Evolutionary conservation across 2,329 filamentous ascomycete species (phyloP).

Genomic region (Endocalyx cinctus): DNA sequence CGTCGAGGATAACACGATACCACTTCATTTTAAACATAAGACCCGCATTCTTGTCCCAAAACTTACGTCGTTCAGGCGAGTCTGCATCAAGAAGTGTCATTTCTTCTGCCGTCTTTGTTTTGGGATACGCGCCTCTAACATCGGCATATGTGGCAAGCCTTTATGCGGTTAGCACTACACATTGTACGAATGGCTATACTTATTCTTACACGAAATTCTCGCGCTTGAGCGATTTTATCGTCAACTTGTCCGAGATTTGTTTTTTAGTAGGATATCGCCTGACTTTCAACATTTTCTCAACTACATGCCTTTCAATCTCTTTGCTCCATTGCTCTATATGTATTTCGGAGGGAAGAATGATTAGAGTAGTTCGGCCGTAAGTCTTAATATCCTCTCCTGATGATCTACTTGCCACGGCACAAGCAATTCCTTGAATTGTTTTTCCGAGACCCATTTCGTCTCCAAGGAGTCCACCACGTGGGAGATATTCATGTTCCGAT

Average conservation of each 20-base stretch:
- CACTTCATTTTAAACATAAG: constrained; percentile 5
- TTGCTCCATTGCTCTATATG: constrained; percentile 8
- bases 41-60: constrained; percentile 2
- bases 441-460: constrained; percentile 15
- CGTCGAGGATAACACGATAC: constrained; percentile 11
- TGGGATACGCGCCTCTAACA: too few species aligned
- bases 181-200: too few species aligned
- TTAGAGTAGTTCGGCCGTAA: constrained; percentile 2
- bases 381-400: neutral
- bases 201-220: too few species aligned
- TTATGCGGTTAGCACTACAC: too few species aligned
- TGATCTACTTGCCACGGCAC: constrained; percentile 6
- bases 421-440: constrained; percentile 6
- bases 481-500: constrained; percentile 1
- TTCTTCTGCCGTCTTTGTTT: neutral
- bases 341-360: constrained; percentile 7
- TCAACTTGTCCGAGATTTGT: constrained; percentile 2
- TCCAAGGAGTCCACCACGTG: constrained; percentile 8
- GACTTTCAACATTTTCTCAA: neutral
- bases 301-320: constrained; percentile 4
- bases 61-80: neutral
- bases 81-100: too few species aligned
- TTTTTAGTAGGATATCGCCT: constrained; percentile 4
- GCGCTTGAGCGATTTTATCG: neutral
- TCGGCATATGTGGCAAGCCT: too few species aligned